Base-by-base conservation (phyloP, 495 filamentous ascomycete species). In the Halenospora varia region DNA sequence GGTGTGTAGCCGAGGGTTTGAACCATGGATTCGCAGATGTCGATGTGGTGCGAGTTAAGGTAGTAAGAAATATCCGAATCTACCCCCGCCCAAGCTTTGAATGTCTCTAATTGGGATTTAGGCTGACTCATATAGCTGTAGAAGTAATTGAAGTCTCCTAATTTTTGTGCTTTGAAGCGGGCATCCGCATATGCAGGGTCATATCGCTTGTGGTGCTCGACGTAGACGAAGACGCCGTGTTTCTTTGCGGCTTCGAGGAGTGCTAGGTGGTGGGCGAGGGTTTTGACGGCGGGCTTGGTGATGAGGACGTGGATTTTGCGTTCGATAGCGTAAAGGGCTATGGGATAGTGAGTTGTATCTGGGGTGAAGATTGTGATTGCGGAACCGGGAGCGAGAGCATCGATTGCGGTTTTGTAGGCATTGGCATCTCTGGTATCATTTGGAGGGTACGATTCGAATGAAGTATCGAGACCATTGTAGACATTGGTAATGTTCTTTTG, bases 311-410 rank as follows among this genome's bases (percentile, higher is more conserved):
- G 92, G 71, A 92, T 85, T 26, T 82, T 81, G 49, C 88, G 85
- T 67, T 92, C 81, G 68, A 96, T 92, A 40, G 92, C 92, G 65
- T 97, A 96, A 15, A 96, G 75, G 2, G 92, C 92, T 64, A 97
- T 96, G n/a, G 89, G 88, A 71, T 85, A 96, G 70, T 97, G 92
- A 1, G 92, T 96, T 1, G 90, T 87, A 69, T 97, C 92, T 0
- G 92, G 92, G 2, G 92, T 96, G 81, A 97, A 97, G 71, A 97
- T 96, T 10, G 92, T 97, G 73, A 97, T 93, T 50, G 90, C 92
- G 57, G 89, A 89, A 51, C 91, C 92, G 6, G 85, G 82, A 42
- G 83, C 81, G 39, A 97, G 78, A 20, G 86, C 84, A 69, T 97
- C 89, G 66, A 97, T 96, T 53, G 92, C 92, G 6, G 81, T 68